Evolutionary conservation across 2,329 filamentous ascomycete genomes (phyloP).

Genomic region (Cyphellophora europaea): DNA sequence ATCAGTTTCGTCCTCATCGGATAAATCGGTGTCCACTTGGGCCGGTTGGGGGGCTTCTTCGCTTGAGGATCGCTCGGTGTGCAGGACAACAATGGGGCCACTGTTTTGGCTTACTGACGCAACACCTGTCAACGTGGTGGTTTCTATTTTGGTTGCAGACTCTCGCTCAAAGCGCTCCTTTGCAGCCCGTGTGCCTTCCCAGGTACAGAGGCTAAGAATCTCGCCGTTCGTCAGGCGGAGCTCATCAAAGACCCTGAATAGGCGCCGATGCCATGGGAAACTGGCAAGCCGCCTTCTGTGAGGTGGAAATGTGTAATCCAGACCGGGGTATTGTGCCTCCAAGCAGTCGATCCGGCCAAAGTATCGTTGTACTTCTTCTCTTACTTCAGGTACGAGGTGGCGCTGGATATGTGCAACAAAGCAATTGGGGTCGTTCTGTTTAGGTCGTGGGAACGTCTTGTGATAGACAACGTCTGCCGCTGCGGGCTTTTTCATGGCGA

Average conservation of each 20-base stretch:
- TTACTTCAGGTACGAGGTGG: slow-evolving; percentile 56
- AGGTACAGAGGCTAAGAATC: slow-evolving; percentile 53
- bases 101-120: slow-evolving; percentile 34
- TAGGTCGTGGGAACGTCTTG: slow-evolving; percentile 48
- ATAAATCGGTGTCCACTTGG: slow-evolving; percentile 24
- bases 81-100: slow-evolving; percentile 1
- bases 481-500: slow-evolving; percentile 56
- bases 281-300: slow-evolving; percentile 54
- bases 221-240: slow-evolving; percentile 50
- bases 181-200: slow-evolving; percentile 42
- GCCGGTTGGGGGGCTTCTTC: slow-evolving; percentile 16
- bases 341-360: slow-evolving; percentile 56
- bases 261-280: slow-evolving; percentile 50
- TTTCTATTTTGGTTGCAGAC: slow-evolving; percentile 48
- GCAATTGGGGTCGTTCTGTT: slow-evolving; percentile 46
- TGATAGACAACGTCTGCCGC: slow-evolving; percentile 51
- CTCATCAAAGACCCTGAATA: slow-evolving; percentile 53
- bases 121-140: slow-evolving; percentile 53
- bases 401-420: slow-evolving; percentile 52
- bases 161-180: slow-evolving; percentile 41
- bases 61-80: slow-evolving; percentile 10
- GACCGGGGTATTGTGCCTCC: slow-evolving; percentile 57
- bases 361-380: slow-evolving; percentile 54
- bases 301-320: slow-evolving; percentile 53
- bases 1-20: slow-evolving; percentile 35